Evolutionary conservation across 192 early-diverging fungal genomes (phyloP).

Genomic region (Thamnidium elegans): DNA sequence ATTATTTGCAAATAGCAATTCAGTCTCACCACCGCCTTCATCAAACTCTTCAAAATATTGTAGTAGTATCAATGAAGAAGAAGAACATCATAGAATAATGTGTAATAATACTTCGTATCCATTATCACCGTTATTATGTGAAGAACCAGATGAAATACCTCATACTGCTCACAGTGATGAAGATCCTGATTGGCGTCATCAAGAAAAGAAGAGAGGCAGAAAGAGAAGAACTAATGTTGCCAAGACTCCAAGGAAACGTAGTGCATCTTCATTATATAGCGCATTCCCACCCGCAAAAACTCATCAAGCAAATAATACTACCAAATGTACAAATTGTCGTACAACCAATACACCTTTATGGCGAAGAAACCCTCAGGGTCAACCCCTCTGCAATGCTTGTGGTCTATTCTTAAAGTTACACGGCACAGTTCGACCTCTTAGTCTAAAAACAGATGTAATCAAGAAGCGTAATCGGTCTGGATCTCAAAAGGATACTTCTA

Average conservation of each 20-base stretch:
- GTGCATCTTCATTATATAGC: not conserved
- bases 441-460: slow-evolving; percentile 82
- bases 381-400: slow-evolving; percentile 92
- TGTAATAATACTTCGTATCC: not conserved
- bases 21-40: not conserved
- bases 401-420: slow-evolving; percentile 93
- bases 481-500: not conserved
- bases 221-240: not conserved
- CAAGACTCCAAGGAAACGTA: slow-evolving; percentile 1
- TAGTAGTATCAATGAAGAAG: slow-evolving; percentile 2
- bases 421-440: slow-evolving; percentile 73
- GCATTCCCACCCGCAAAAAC: not conserved
- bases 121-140: not conserved
- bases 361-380: slow-evolving; percentile 80
- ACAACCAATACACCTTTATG: slow-evolving; percentile 86
- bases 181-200: slow-evolving; percentile 6
- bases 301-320: slow-evolving; percentile 6
- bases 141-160: slow-evolving; percentile 1
- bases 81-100: not conserved
- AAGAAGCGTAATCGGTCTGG: slow-evolving; percentile 72
- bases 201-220: not conserved
- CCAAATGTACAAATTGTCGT: slow-evolving; percentile 74
- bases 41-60: slow-evolving; percentile 4
- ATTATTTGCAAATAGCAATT: not conserved
- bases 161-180: not conserved